phyloP scores from a whole-genome alignment of 129 eudicot genomes.

The Oenanthe sinensis region DNA sequence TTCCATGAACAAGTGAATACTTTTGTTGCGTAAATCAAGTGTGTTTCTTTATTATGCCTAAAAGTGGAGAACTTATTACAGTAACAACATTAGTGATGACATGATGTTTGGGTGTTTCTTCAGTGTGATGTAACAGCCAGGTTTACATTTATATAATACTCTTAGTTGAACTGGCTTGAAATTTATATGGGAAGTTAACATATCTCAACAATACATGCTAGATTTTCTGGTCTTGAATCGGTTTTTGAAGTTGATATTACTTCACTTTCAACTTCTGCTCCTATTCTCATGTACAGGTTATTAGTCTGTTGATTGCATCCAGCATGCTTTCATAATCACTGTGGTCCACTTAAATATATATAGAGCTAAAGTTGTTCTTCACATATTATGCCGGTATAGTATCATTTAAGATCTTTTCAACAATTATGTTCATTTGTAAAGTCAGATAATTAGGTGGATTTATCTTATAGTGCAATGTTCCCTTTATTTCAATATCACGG shows the following conservation, averaged over 20 bases:
- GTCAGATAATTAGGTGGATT: background rate
- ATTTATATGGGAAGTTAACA: background rate
- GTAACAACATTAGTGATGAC: background rate
- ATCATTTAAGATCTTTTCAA: background rate
- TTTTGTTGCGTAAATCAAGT: background rate
- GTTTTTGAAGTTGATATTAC: background rate
- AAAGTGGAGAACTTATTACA: background rate
- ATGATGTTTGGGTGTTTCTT: background rate
- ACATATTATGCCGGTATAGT: background rate
- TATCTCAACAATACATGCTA: background rate
- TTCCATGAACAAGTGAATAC: background rate
- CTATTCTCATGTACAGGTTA: background rate
- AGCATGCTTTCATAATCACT: background rate
- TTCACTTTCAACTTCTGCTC: background rate
- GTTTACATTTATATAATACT: background rate
- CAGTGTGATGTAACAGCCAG: background rate
- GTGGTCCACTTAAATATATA: background rate
- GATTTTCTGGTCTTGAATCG: background rate
- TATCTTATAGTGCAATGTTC: background rate
- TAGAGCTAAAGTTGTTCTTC: background rate
- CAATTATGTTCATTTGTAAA: background rate
- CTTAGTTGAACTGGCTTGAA: background rate
- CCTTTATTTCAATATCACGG: background rate
- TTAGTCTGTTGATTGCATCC: background rate
- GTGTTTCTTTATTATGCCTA: background rate